Evolutionary conservation across 2,329 filamentous ascomycete species (phyloP), one percentile per base, ranked within the genome.

Genomic region (Neopestalotiopsis sp.): DNA sequence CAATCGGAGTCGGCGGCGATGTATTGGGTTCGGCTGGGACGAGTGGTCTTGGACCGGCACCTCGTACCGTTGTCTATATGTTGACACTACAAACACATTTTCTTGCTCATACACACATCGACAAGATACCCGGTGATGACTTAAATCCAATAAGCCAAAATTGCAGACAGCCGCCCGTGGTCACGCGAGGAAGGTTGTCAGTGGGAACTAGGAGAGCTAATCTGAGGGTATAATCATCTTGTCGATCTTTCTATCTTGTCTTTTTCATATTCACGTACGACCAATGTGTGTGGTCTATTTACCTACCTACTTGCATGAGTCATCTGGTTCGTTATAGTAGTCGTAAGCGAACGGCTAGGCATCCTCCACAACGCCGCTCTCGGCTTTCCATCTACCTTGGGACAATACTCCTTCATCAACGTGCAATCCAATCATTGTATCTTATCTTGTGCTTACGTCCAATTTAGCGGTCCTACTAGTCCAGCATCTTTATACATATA

Each of bases 101-200:
- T 68, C 68, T 71, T 75, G 69, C 67, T 65, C 38, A 70, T 71
- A 72, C 69, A 32, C 69, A 69, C 72, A 69, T 65, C 67, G 69
- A 73, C 73, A 74, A 75, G 74, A 76, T 73, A 76, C 83, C 84
- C 84, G 71, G 78, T 86, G 84, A 86, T 86, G 84, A 86, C 81
- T 74, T 77, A 83, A 74, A 80, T 82, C 84, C 84, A 86, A 86
- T 84, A 85, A 86, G 84, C 84, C 84, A 86, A 86, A 86, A 84
- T 86, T 86, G 84, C 83, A 86, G 84, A 76, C 83, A 85, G 77
- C 83, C 73, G 75, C 63, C 66, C 64, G 66, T 68, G 67, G 64
- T 32, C 40, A 71, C 67, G 71, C 56, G 66, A 72, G 72, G 73
- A 74, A 76, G 77, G 84, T 85, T 85, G 83, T 80, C 83, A 71